phyloP scores from a whole-genome alignment of 2,329 filamentous ascomycete species.

The Escovopsis weberi region DNA sequence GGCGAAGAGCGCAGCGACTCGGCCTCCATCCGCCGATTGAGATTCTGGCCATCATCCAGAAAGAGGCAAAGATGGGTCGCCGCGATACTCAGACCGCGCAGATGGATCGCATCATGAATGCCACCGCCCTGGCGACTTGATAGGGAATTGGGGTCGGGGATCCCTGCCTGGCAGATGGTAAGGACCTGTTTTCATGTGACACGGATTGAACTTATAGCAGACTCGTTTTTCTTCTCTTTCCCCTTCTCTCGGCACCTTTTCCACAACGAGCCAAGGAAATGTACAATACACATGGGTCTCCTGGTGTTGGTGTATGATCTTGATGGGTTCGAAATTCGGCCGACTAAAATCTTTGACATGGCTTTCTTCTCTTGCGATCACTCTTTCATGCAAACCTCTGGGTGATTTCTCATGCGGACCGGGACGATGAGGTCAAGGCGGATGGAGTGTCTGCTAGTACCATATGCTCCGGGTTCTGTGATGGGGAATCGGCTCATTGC shows the following conservation, averaged over 20 bases:
- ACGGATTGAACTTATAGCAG: neutral
- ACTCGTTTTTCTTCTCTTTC: neutral
- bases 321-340: neutral
- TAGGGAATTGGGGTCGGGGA: neutral
- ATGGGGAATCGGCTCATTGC: conserved; percentile 50
- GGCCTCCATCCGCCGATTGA: conserved; percentile 80
- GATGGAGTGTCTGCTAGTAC: conserved; percentile 43
- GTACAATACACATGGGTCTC: neutral
- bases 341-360: neutral
- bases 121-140: conserved; percentile 27
- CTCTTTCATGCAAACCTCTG: no score
- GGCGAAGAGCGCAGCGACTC: conserved; percentile 73
- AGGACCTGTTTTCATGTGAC: conserved; percentile 3
- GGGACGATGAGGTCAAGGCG: no score
- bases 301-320: neutral
- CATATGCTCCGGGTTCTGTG: conserved; percentile 88
- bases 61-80: conserved; percentile 46
- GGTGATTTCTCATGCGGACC: no score
- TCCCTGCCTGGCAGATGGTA: neutral
- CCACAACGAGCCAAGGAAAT: neutral
- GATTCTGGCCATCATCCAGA: conserved; percentile 71
- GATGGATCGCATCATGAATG: conserved; percentile 53
- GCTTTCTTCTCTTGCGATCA: no score
- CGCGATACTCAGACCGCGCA: conserved; percentile 49
- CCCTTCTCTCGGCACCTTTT: neutral